These are phyloP conservation scores for Linum usitatissimum DNA, from an alignment of 345 rosid species.

Conservation along the genomic window DNA sequence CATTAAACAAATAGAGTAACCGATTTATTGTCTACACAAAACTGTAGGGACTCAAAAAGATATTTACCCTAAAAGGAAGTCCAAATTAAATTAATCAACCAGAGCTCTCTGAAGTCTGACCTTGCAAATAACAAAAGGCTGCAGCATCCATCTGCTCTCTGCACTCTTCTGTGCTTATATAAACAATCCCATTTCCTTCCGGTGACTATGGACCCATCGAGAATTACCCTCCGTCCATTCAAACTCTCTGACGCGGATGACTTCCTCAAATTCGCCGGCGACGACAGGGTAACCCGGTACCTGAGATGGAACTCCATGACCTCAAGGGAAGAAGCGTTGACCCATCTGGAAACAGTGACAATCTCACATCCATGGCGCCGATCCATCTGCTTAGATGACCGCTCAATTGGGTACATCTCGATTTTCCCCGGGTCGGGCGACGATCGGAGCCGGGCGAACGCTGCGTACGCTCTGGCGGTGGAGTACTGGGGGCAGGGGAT, in stretches of 20 bases:
- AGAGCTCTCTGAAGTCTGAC: too few species aligned
- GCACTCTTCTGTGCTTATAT: too few species aligned
- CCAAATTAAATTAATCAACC: too few species aligned
- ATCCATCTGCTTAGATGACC: slow-evolving; percentile 36
- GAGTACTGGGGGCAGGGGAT: slow-evolving; percentile 41
- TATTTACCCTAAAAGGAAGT: too few species aligned
- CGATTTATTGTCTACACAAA: too few species aligned
- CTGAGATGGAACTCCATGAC: slow-evolving; percentile 32
- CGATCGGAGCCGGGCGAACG: slow-evolving; percentile 27
- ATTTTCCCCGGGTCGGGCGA: slow-evolving; percentile 24
- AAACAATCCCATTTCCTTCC: too few species aligned
- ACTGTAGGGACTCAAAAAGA: too few species aligned
- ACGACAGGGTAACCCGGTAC: slow-evolving; percentile 32
- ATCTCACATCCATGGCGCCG: slow-evolving; percentile 39
- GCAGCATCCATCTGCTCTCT: too few species aligned
- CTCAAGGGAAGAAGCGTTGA: slow-evolving; percentile 31
- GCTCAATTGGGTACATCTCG: slow-evolving; percentile 34
- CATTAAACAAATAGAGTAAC: too few species aligned
- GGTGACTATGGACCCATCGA: slow-evolving; percentile 20
- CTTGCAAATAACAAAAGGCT: too few species aligned
- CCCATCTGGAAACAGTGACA: slow-evolving; percentile 18
- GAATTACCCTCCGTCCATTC: slow-evolving; percentile 38
- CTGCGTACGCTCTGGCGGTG: slow-evolving; percentile 28
- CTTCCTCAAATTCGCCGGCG: slow-evolving; percentile 37
- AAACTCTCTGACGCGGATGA: slow-evolving; percentile 37